Evolutionary conservation across 768 basidiomycete species (phyloP), one percentile per base, ranked within the genome.

Genomic region (Pisolithus albus): DNA sequence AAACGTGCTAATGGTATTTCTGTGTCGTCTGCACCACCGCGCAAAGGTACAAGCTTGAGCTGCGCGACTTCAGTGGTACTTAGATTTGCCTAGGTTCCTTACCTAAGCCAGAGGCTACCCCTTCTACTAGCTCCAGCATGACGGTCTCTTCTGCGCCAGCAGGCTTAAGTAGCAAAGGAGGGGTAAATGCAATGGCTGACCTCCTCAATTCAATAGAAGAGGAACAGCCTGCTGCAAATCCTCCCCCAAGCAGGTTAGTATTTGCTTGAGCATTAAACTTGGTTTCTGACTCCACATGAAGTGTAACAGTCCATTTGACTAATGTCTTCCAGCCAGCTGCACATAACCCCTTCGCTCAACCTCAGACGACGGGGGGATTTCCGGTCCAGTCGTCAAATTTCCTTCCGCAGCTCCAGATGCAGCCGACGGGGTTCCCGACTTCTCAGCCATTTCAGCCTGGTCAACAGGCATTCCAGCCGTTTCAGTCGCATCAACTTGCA

Each of bases 131-230:
- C 41, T 49, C 59, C 28, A 52, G 55, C 28, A 10, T 15, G 10
- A 36, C 21, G 1, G 8, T 21, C 11, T 32, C 46, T n/a, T 51
- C 62, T 13, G 46, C 63, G 8, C 48, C 59, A 6, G 47, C 64
- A 39, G 50, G 45, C 4, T 50, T 68, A 15, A 59, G 61, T 7
- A 59, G 62, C 43, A 74, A 73, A 52, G 57, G 68, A 32, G 67
- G 66, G n/a, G 56, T 52, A 32, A 74, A 67, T 54, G 76, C 75
- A 30, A 72, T 84, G 50, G 69, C 81, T 18, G 95, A 98, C 68
- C 93, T 99, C 73, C 96, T 99, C 69, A 70, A 75, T 24, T 80
- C 88, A 5, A 95, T 99, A 57, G 93, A 96, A 64, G 77, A 80
- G 49, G 83, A 86, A 51, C 85, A 89, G 61, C 76, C 82, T n/a